Conservation (phyloP, 768 basidiomycete genomes). For the Pleurotus pulmonarius region DNA sequence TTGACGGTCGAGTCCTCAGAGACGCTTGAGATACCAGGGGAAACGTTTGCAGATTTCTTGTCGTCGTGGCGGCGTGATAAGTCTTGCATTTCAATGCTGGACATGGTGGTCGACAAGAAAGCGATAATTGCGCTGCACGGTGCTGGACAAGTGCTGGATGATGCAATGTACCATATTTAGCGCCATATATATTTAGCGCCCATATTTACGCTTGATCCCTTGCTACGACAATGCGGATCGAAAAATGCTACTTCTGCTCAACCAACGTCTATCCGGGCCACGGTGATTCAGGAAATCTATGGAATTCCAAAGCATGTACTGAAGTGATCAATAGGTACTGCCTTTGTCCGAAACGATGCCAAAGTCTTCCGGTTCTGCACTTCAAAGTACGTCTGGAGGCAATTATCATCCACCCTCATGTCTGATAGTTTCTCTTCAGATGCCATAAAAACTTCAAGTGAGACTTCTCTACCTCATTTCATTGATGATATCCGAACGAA, state of each 20-base stretch:
- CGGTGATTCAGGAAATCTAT: constrained; percentile 42
- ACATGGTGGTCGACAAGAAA: neutral
- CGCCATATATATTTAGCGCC: no score
- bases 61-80: neutral
- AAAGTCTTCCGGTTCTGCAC: constrained; percentile 98
- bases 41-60: no score
- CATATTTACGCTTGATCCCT: no score
- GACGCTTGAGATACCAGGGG: neutral
- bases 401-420: neutral
- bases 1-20: neutral
- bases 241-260: constrained; percentile 99
- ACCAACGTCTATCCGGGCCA: constrained; percentile 96
- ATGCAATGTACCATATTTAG: no score
- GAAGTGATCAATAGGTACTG: constrained; percentile 52
- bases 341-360: constrained; percentile 96
- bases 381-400: constrained; percentile 67
- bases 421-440: constrained; percentile 34
- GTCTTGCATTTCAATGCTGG: constrained; percentile 5
- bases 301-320: neutral
- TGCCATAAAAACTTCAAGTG: constrained; percentile 99
- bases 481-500: no score
- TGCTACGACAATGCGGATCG: constrained; percentile 70
- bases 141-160: no score
- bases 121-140: neutral
- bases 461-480: neutral